Base-by-base conservation (phyloP, 371 early-diverging fungal genomes). In the Apophysomyces trapeziformis region DNA sequence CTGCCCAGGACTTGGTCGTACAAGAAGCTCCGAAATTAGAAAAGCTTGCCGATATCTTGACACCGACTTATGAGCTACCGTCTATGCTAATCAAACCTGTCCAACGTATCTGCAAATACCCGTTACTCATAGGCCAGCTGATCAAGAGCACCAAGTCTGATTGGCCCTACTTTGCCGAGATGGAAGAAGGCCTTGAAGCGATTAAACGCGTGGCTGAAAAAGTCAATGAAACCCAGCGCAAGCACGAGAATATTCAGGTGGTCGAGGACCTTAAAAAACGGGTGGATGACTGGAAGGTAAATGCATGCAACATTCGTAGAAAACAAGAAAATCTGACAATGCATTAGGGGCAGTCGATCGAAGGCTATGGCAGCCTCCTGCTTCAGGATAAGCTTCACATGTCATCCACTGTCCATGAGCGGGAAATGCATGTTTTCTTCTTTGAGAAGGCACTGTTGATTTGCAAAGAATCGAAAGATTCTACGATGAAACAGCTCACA, bases 71-170 rank as follows among this genome's bases (percentile, higher is more conserved):
- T 64, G 93, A 91, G 65, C 80, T 98, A 61, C 95, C 91, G 18
- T 94, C 95, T 11, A 89, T 93, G 80, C 85, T 99, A 54, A 97
- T 99, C 77, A 95, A 96, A 75, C 99, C 99, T 5, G 90, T 98
- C 2, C 99, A 99, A 79, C 90, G 99, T 63, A 91, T 98, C 61
- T 96, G 97, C 85, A 96, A 95, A 85, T 99, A 98, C 80, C 96
- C 96, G 36, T 77, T 96, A 35, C 85, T 97, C 39, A 81, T 99
- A 69, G 83, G 88, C 64, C 93, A 95, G 70, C 83, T 97, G 65
- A 79, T 94, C 71, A 95, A 95, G 78, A 79, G 84, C 63, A 90
- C 90, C 16, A 83, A 89, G 38, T 73, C 83, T 41, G 82, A 87
- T 26, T 90, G 92, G 71, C 90, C 91, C 2, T 81, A 88, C 69